Conservation (phyloP, 345 rosid genomes). For the Syzygium oleosum region DNA sequence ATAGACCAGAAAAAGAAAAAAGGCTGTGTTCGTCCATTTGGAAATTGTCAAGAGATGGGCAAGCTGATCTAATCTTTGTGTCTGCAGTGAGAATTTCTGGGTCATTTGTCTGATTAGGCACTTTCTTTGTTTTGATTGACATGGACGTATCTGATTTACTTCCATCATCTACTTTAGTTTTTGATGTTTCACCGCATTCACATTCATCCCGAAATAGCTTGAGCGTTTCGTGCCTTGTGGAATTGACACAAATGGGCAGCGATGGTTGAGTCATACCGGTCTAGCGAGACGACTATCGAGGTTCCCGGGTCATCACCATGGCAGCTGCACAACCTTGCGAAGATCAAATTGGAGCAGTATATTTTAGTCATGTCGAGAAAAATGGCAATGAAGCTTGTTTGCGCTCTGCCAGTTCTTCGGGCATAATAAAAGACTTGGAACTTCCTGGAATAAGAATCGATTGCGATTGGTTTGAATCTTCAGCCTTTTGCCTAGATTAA, state of each 20-base stretch:
- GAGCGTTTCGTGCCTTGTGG: background rate
- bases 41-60: background rate
- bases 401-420: background rate
- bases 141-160: background rate
- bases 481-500: background rate
- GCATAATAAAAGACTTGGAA: background rate
- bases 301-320: background rate
- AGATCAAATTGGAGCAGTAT: background rate
- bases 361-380: background rate
- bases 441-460: background rate
- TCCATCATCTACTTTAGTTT: background rate
- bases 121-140: background rate
- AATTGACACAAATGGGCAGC: background rate
- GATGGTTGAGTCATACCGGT: background rate
- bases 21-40: background rate
- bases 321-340: rapidly evolving
- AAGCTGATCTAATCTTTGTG: background rate
- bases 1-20: background rate
- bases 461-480: background rate
- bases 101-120: background rate
- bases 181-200: background rate
- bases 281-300: background rate
- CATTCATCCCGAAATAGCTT: background rate
- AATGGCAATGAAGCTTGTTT: background rate
- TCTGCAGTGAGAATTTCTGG: background rate